Conservation (phyloP, 192 early-diverging fungal genomes). For the Podila minutissima region DNA sequence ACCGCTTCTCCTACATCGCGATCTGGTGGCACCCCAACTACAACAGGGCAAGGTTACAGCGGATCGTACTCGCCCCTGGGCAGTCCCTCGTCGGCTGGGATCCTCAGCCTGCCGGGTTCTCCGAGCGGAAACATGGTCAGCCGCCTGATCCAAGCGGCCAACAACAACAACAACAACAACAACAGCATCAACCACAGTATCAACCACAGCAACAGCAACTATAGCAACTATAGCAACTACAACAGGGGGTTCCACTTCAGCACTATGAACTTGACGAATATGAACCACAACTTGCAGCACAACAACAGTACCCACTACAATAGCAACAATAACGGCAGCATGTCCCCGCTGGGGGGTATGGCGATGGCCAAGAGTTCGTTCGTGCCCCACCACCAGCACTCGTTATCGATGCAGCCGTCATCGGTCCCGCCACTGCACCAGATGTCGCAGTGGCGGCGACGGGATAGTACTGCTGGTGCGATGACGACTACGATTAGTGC, state of each 20-base stretch:
- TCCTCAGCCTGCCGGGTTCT: constrained; percentile 2
- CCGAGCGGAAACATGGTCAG: constrained; percentile 10
- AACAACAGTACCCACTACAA: not conserved
- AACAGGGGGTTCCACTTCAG: not conserved
- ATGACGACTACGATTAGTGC: not conserved
- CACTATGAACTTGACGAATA: not conserved
- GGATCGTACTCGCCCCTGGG: constrained; percentile 15
- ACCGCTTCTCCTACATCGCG: not conserved
- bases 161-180: not conserved
- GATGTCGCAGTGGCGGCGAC: not conserved
- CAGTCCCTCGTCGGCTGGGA: constrained; percentile 1
- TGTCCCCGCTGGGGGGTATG: not conserved
- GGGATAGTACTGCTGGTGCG: no score
- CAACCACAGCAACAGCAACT: not conserved
- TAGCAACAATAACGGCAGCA: not conserved
- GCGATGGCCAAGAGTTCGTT: not conserved
- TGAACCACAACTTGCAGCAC: not conserved
- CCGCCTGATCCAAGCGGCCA: not conserved
- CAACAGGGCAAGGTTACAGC: not conserved
- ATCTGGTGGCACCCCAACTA: not conserved
- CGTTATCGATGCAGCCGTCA: constrained; percentile 13
- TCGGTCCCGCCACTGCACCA: not conserved
- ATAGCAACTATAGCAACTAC: no score
- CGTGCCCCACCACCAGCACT: not conserved
- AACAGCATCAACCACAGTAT: not conserved